These are phyloP conservation scores for Salix brachista DNA, from an alignment of 345 rosid genomes.

Conservation along the genomic window DNA sequence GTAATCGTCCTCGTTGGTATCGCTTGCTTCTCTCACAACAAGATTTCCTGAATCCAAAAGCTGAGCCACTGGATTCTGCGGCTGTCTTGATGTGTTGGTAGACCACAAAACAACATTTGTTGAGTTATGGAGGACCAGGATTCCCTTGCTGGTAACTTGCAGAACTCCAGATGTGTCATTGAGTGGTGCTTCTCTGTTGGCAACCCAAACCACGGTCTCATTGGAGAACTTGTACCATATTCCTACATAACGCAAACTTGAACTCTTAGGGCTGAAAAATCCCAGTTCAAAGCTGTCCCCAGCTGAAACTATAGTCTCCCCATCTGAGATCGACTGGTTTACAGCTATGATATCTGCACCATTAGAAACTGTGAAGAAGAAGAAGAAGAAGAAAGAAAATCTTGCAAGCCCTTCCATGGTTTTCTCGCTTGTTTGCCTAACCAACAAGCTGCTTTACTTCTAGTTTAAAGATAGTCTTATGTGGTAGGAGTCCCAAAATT, in stretches of 20 bases:
- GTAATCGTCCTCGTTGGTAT: background rate
- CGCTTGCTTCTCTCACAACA: slow-evolving; percentile 20
- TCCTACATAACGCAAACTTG: slow-evolving; percentile 23
- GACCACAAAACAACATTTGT: slow-evolving; percentile 7
- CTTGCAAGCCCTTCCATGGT: slow-evolving; percentile 3
- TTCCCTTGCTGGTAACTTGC: slow-evolving; percentile 10
- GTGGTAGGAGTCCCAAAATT: background rate
- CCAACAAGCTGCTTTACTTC: background rate
- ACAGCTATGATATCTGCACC: slow-evolving; percentile 16
- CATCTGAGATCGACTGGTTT: slow-evolving; percentile 20
- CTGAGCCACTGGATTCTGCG: slow-evolving; percentile 14
- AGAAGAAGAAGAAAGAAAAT: background rate
- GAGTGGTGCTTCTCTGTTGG: slow-evolving; percentile 25
- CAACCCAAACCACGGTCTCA: slow-evolving; percentile 25
- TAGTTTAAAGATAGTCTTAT: background rate
- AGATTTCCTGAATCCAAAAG: slow-evolving; percentile 28
- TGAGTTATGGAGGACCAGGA: background rate
- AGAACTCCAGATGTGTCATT: slow-evolving; percentile 14
- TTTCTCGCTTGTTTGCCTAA: background rate
- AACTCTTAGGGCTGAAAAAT: slow-evolving; percentile 21
- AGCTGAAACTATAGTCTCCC: slow-evolving; percentile 20
- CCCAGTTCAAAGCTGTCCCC: slow-evolving; percentile 30
- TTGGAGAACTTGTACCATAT: slow-evolving; percentile 29
- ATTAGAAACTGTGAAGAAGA: background rate
- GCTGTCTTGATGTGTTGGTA: background rate